These are phyloP conservation scores for Flaveria brownii DNA, from an alignment of 129 eudicot species.

Conservation along the genomic window DNA sequence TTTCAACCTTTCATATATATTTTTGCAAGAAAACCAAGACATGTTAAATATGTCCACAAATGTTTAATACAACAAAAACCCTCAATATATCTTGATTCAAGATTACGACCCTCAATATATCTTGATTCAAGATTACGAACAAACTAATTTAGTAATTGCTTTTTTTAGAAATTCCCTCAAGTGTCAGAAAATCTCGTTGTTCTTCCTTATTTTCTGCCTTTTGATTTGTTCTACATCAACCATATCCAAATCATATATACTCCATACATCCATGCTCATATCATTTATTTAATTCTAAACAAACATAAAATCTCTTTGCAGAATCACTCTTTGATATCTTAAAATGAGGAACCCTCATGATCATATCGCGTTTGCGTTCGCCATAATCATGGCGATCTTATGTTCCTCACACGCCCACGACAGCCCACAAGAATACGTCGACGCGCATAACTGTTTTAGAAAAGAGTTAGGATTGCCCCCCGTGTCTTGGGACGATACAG, in stretches of 20 bases:
- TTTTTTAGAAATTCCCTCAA: too few relatives aligned
- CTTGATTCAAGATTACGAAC: too few relatives aligned
- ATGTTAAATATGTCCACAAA: too few relatives aligned
- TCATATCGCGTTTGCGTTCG: neutral
- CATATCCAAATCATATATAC: neutral
- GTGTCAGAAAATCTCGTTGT: neutral
- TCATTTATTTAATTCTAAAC: neutral
- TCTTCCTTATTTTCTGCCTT: neutral
- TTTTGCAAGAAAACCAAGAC: too few relatives aligned
- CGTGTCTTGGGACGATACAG: neutral
- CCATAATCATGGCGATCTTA: conserved; percentile 8
- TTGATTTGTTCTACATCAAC: neutral
- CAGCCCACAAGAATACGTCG: neutral
- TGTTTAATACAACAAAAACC: too few relatives aligned
- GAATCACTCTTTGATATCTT: neutral
- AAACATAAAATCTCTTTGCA: neutral
- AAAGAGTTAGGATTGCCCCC: neutral
- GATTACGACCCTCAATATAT: too few relatives aligned
- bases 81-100: too few relatives aligned
- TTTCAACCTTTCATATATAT: too few relatives aligned
- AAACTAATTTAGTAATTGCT: too few relatives aligned
- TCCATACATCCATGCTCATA: conserved; percentile 1
- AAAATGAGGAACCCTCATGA: neutral
- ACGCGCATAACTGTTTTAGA: neutral
- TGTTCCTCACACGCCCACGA: conserved; percentile 1